Percentiles rank a stretch among this genome's conserved stretches.
These are phyloP conservation scores for Ceratobasidium sp. DNA, from an alignment of 1,284 basidiomycete species.

Conservation along the genomic window DNA sequence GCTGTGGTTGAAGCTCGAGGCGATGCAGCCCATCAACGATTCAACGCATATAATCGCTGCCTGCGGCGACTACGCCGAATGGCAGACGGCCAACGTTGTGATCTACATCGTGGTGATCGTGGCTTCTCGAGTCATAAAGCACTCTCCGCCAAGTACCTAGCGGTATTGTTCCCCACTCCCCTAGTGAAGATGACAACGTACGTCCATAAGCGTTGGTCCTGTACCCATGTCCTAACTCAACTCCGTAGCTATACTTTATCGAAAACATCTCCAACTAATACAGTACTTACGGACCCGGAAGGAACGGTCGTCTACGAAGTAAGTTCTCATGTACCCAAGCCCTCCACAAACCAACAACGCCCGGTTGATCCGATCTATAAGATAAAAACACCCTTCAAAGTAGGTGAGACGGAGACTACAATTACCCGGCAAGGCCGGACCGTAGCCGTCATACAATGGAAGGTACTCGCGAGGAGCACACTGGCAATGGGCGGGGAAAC, in stretches of 20 bases:
- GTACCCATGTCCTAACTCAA: too few relatives aligned
- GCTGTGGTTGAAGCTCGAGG: too few relatives aligned
- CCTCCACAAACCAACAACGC: background rate
- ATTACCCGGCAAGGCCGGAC: slow-evolving; percentile 14
- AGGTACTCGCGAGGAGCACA: slow-evolving; percentile 2
- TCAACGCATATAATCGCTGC: too few relatives aligned
- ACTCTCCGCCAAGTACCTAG: background rate
- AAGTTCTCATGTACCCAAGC: background rate
- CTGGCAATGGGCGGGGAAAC: slow-evolving; percentile 28
- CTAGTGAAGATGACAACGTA: slow-evolving; percentile 20
- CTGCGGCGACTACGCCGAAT: too few relatives aligned
- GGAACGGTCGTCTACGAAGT: slow-evolving; percentile 20
- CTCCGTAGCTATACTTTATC: slow-evolving; percentile 24
- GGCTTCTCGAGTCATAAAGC: too few relatives aligned
- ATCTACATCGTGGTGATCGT: too few relatives aligned
- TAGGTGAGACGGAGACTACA: slow-evolving; percentile 12
- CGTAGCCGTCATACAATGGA: slow-evolving; percentile 28
- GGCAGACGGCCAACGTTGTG: background rate
- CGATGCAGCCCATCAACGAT: too few relatives aligned
- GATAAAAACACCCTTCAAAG: slow-evolving; percentile 7
- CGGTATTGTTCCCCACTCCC: background rate
- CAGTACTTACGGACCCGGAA: slow-evolving; percentile 16
- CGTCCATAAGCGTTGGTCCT: background rate
- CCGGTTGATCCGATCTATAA: background rate
- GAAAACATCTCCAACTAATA: slow-evolving; percentile 17